A percentile compares a stretch with the other conserved stretches of the same genome.
Evolutionary conservation across 352 stramenopile species (phyloP).

Genomic region (Phytophthora constricta): DNA sequence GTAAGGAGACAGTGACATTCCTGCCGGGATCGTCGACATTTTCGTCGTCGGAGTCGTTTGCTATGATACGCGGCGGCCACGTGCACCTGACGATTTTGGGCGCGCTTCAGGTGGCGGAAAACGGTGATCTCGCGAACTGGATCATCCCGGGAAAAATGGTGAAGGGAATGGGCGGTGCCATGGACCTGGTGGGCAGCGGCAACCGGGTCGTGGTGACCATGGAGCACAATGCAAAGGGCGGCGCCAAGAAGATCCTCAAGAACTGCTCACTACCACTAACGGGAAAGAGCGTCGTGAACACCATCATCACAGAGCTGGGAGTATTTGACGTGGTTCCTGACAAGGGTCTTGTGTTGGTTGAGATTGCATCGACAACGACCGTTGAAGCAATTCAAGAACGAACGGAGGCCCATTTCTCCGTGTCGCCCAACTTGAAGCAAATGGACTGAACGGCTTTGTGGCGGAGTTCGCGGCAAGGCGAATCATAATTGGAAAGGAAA

Average conservation of each 20-base stretch:
- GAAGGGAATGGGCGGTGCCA: conserved; percentile 98
- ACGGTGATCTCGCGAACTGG: conserved; percentile 96
- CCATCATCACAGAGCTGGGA: conserved; percentile 94
- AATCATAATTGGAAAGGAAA: too few species aligned
- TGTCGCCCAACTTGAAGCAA: conserved; percentile 59
- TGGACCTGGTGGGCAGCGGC: conserved; percentile 95
- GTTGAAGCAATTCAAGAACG: conserved; percentile 82
- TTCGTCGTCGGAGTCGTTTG: conserved; percentile 94
- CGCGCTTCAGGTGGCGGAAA: conserved; percentile 92
- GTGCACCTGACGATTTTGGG: conserved; percentile 97
- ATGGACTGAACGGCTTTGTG: conserved; percentile 51
- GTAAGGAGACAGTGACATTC: conserved; percentile 97
- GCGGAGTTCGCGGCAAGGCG: neutral
- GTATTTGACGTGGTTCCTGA: conserved; percentile 75
- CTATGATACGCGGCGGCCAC: conserved; percentile 97
- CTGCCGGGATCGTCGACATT: conserved; percentile 94
- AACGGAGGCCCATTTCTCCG: conserved; percentile 83
- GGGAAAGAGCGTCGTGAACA: conserved; percentile 94
- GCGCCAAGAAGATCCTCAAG: conserved; percentile 95
- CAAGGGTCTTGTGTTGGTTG: conserved; percentile 86
- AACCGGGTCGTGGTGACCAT: conserved; percentile 97
- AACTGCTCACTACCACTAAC: conserved; percentile 94
- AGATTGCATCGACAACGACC: conserved; percentile 85
- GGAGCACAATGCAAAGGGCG: conserved; percentile 96
- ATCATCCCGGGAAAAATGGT: conserved; percentile 97